Conservation (phyloP, 2,329 filamentous ascomycete species). For the Colletotrichum filicis region DNA sequence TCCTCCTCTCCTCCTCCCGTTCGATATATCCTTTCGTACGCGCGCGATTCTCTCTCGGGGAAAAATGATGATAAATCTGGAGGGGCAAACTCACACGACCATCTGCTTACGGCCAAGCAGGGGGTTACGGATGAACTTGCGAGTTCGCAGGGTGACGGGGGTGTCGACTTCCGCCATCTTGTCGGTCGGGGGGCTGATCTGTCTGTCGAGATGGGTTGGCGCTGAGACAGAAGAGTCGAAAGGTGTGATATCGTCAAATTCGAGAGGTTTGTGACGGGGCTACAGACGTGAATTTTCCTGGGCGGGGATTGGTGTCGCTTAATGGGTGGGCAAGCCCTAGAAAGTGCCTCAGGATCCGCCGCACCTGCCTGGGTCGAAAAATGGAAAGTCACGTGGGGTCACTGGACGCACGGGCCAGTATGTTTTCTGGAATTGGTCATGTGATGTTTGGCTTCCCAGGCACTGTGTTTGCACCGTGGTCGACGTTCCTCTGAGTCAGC, state of each 20-base stretch:
- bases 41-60: slow-evolving; percentile 1
- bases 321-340: slow-evolving; percentile 58
- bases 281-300: slow-evolving; percentile 31
- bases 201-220: slow-evolving; percentile 37
- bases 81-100: slow-evolving; percentile 85
- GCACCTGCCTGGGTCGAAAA: background rate
- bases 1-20: background rate
- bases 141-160: slow-evolving; percentile 89
- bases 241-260: slow-evolving; percentile 34
- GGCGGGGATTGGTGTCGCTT: slow-evolving; percentile 24
- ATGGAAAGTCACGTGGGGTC: slow-evolving; percentile 13
- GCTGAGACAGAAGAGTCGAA: slow-evolving; percentile 34
- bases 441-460: background rate
- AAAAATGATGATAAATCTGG: slow-evolving; percentile 25
- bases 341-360: slow-evolving; percentile 23
- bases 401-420: background rate
- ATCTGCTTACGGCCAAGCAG: slow-evolving; percentile 99
- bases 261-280: slow-evolving; percentile 30
- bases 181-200: slow-evolving; percentile 54
- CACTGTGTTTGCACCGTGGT: slow-evolving; percentile 22
- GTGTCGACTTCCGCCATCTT: slow-evolving; percentile 89
- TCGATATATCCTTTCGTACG: background rate
- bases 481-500: slow-evolving; percentile 12
- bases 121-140: slow-evolving; percentile 99
- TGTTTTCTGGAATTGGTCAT: background rate